Percentiles rank a stretch among this genome's conserved stretches.
Evolutionary conservation across 2,329 filamentous ascomycete species (phyloP).

Genomic region (Alternaria ethzedia): DNA sequence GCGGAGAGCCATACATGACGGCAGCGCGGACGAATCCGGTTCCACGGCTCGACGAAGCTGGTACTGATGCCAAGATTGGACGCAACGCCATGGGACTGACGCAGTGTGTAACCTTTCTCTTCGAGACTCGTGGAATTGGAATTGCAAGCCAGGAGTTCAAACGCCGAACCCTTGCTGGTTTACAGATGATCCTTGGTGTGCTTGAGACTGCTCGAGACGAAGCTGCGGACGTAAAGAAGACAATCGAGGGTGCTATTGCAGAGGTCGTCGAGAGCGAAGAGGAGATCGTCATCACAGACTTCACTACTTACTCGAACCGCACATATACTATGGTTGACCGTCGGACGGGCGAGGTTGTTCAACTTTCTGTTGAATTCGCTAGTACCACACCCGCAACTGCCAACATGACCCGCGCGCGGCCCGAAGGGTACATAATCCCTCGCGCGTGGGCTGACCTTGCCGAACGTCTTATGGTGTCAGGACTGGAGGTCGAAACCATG

Average conservation of each 20-base stretch:
- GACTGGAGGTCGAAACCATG: conserved; percentile 42
- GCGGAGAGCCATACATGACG: conserved; percentile 46
- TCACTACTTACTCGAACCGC: conserved; percentile 30
- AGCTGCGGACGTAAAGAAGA: conserved; percentile 30
- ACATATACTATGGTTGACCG: conserved; percentile 46
- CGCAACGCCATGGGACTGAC: conserved; percentile 47
- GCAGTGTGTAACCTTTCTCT: conserved; percentile 45
- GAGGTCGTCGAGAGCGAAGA: conserved; percentile 33
- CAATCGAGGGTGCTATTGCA: conserved; percentile 36
- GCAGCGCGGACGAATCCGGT: conserved; percentile 26
- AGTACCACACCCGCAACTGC: conserved; percentile 44
- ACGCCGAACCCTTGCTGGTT: conserved; percentile 39
- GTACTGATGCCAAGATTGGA: conserved; percentile 46
- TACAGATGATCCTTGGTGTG: conserved; percentile 44
- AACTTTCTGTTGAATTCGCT: conserved; percentile 44
- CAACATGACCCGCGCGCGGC: conserved; percentile 43
- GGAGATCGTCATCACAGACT: conserved; percentile 43
- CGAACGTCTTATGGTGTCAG: conserved; percentile 40
- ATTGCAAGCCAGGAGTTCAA: conserved; percentile 45
- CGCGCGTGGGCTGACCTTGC: conserved; percentile 45
- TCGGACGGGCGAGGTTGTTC: conserved; percentile 38
- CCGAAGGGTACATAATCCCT: conserved; percentile 47
- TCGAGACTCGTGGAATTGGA: conserved; percentile 45
- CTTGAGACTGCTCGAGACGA: conserved; percentile 43
- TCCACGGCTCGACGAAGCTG: conserved; percentile 40